Evolutionary conservation across 306 rosid genomes (phyloP), one percentile per base, ranked within the genome.

Genomic region (Prosopis cineraria): DNA sequence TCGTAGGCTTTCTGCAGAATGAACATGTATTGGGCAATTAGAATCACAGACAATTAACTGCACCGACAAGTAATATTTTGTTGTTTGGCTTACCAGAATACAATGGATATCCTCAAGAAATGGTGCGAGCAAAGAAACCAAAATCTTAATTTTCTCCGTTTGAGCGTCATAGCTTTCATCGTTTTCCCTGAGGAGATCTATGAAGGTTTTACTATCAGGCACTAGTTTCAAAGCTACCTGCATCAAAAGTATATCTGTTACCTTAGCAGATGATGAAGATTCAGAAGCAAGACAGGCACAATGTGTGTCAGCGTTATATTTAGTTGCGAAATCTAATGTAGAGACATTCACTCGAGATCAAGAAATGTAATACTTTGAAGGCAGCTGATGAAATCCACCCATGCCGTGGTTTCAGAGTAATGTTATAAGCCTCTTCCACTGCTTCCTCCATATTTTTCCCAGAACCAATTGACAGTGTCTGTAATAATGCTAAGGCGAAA

Each of bases 301-400:
- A 34, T 33, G 44, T 31, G 34, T 71, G 31, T 72, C 66, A 63
- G 17, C 7, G 33, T 24, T 43, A 55, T 43, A 64, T 73, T 10
- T 50, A 40, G 33, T 58, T 12, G 53, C 34, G 45, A 56, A 10
- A 25, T 78, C 68, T 9, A 53, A 22, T 63, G 19, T 22, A 33
- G 13, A 29, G 16, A 10, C 64, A 58, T 14, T 59, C 64, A 78
- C 78, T 78, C 82, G 13, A 22, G 69, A 37, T 31, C 12, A 30
- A 60, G 67, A 60, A 68, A 81, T 29, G 68, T 36, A 44, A 40
- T 74, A 96, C 99, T 82, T 84, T 93, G 83, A 76, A 89, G 84
- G 99, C 98, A 34, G 99, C 97, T 37, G 98, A 85, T 40, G 99
- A 81, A 81, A 96, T 93, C 99, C 99, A 96, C 79, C 94, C 91